Conservation (phyloP, 2,329 filamentous ascomycete genomes). For the Chrysoporthe cubensis region DNA sequence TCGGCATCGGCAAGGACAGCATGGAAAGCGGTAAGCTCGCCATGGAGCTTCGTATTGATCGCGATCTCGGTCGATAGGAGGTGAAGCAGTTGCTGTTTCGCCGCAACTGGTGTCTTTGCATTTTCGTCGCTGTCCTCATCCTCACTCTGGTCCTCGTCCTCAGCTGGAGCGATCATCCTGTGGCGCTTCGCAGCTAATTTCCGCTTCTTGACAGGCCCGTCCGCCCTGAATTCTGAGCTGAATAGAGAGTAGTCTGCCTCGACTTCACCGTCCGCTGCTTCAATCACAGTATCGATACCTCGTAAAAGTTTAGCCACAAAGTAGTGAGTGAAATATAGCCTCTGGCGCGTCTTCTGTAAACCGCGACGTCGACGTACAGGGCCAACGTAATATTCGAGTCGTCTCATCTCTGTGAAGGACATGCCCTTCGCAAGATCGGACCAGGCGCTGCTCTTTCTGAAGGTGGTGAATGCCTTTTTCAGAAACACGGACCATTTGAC, state of each 20-base stretch:
- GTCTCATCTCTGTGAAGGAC: conserved; percentile 36
- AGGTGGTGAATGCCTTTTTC: conserved; percentile 41
- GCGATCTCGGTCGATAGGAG: conserved; percentile 51
- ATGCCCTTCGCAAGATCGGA: conserved; percentile 37
- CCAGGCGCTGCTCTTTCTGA: conserved; percentile 44
- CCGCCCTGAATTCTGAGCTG: neutral
- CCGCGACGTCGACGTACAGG: conserved; percentile 17
- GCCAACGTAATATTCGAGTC: conserved; percentile 45
- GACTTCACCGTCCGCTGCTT: conserved; percentile 42
- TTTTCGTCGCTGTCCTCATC: conserved; percentile 27
- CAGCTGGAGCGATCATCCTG: too few species aligned
- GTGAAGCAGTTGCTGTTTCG: conserved; percentile 54
- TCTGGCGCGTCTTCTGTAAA: conserved; percentile 39
- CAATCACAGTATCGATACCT: conserved; percentile 33
- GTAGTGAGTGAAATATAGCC: conserved; percentile 44
- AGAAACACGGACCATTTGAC: conserved; percentile 51
- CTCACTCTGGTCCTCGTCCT: conserved; percentile 29
- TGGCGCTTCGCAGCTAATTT: neutral
- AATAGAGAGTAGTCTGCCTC: conserved; percentile 40
- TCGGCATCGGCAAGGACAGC: conserved; percentile 52
- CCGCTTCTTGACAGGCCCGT: neutral
- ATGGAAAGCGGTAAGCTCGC: conserved; percentile 50
- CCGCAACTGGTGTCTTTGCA: conserved; percentile 42
- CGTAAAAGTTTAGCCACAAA: conserved; percentile 51
- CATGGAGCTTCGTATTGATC: conserved; percentile 49